phyloP scores from a whole-genome alignment of 805 yeast species.

The Zygosaccharomyces pseudorouxii region DNA sequence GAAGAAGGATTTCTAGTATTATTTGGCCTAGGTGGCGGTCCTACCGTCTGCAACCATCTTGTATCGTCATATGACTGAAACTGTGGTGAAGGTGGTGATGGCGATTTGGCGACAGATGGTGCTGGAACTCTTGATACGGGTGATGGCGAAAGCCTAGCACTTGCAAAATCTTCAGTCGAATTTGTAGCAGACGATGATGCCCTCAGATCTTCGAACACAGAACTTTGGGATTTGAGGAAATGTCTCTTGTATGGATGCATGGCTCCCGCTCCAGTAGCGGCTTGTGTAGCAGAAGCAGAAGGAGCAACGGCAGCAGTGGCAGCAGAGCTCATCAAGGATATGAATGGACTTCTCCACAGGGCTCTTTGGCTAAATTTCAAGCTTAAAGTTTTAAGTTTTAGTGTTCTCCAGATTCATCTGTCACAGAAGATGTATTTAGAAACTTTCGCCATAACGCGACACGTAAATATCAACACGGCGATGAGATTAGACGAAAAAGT shows the following conservation, averaged over 20 bases:
- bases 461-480: slow-evolving; percentile 2
- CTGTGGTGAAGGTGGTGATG: slow-evolving; percentile 3
- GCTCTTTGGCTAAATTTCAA: background rate
- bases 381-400: background rate
- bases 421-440: slow-evolving; percentile 2
- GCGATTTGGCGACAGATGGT: background rate
- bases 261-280: background rate
- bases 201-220: slow-evolving; percentile 4
- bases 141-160: slow-evolving; percentile 1
- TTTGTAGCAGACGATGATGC: background rate
- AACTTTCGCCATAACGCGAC: slow-evolving; percentile 4
- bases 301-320: slow-evolving; percentile 1
- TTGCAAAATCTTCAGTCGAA: slow-evolving; percentile 1
- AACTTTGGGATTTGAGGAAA: slow-evolving; percentile 11
- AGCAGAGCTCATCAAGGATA: slow-evolving; percentile 11
- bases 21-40: slow-evolving; percentile 7
- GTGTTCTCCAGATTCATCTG: background rate
- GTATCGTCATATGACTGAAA: background rate
- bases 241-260: slow-evolving; percentile 19
- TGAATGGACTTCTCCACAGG: background rate
- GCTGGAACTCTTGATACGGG: background rate
- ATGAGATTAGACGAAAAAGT: background rate
- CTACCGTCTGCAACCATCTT: slow-evolving; percentile 10
- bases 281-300: slow-evolving; percentile 5
- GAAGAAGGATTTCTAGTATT: background rate